Percentiles rank a stretch among this genome's conserved stretches.
phyloP scores from a whole-genome alignment of 164 flowering plant species.

The Piper betle region DNA sequence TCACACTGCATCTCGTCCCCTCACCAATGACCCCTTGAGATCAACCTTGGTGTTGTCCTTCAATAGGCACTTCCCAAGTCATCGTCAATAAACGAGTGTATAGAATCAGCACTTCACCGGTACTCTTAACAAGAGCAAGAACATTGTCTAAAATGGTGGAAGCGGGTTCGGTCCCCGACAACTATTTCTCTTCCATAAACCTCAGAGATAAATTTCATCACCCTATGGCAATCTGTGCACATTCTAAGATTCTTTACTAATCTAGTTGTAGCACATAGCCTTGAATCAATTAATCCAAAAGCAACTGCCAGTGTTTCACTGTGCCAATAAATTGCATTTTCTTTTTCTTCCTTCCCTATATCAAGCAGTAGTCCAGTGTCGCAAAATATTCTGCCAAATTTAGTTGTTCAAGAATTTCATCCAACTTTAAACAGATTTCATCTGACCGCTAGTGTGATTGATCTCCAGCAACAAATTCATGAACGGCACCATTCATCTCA shows the following conservation, averaged over 20 bases:
- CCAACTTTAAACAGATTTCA: constrained; percentile 30
- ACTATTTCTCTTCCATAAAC: constrained; percentile 66
- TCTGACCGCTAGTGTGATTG: constrained; percentile 29
- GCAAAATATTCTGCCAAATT: constrained; percentile 29
- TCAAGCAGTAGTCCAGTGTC: constrained; percentile 15
- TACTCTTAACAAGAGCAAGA: constrained; percentile 67
- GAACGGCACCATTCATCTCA: constrained; percentile 42
- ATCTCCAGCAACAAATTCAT: constrained; percentile 60
- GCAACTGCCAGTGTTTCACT: constrained; percentile 81
- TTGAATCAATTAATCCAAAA: constrained; percentile 63
- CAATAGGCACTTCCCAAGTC: background rate
- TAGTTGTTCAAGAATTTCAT: constrained; percentile 23
- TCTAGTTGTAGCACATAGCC: constrained; percentile 64
- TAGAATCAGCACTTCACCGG: constrained; percentile 1
- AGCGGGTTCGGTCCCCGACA: constrained; percentile 68
- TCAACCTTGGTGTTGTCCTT: background rate
- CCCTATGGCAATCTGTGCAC: constrained; percentile 62
- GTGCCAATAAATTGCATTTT: constrained; percentile 76
- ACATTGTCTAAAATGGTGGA: constrained; percentile 82
- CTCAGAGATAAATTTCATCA: constrained; percentile 54
- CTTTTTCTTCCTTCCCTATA: constrained; percentile 41
- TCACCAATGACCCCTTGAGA: too few species aligned
- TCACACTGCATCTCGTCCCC: too few species aligned
- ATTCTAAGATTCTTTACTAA: constrained; percentile 82
- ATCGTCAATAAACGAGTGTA: background rate